Conservation (phyloP, 2,329 filamentous ascomycete genomes). For the Lasiodiplodia citricola region DNA sequence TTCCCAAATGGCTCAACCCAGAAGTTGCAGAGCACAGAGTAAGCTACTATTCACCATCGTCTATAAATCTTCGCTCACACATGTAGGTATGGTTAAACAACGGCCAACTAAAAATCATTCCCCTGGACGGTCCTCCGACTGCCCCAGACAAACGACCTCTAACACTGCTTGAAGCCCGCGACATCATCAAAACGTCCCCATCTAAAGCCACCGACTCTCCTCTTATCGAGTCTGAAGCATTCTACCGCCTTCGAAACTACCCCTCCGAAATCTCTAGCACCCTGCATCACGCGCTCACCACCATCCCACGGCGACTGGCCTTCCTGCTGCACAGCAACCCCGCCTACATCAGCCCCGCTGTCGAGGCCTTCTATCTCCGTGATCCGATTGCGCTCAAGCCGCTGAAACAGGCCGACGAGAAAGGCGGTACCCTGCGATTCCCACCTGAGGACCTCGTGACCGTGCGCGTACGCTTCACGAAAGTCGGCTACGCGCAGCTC, state of each 20-base stretch:
- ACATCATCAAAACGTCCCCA: conserved; percentile 53
- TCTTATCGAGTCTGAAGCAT: conserved; percentile 63
- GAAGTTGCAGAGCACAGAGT: conserved; percentile 83
- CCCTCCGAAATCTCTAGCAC: conserved; percentile 68
- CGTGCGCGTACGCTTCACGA: conserved; percentile 81
- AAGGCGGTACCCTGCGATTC: conserved; percentile 57
- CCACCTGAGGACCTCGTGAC: conserved; percentile 79
- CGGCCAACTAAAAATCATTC: conserved; percentile 76
- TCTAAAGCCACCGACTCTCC: conserved; percentile 69
- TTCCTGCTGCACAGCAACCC: conserved; percentile 78
- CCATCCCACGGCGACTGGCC: conserved; percentile 81
- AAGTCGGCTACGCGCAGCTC: conserved; percentile 87
- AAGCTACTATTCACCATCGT: conserved; percentile 27
- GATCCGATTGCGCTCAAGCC: conserved; percentile 78
- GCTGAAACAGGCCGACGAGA: conserved; percentile 60
- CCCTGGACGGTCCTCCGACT: conserved; percentile 46
- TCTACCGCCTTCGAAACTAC: conserved; percentile 27
- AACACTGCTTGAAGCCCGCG: conserved; percentile 67
- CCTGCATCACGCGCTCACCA: conserved; percentile 75
- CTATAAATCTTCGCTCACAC: neutral
- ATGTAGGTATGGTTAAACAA: conserved; percentile 79
- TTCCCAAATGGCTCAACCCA: conserved; percentile 90
- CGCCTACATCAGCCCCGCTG: conserved; percentile 77
- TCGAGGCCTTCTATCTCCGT: conserved; percentile 91
- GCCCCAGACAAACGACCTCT: conserved; percentile 48